phyloP scores from a whole-genome alignment of 164 flowering plant species.

The Liquidambar formosana region DNA sequence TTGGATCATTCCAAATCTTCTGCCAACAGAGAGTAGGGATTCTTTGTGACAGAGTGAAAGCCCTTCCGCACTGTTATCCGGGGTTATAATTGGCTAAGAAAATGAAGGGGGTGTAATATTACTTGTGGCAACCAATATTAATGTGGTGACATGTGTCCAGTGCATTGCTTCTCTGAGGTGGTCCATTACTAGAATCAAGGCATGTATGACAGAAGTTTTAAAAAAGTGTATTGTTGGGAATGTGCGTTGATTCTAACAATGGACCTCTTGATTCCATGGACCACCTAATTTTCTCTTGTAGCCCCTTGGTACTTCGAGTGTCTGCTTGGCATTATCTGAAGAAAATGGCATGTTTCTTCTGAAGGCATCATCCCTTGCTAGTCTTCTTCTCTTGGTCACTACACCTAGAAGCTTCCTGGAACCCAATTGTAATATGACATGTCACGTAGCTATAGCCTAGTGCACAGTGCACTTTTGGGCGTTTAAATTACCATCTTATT shows the following conservation, averaged over 20 bases:
- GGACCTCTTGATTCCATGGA: background rate
- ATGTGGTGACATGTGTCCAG: background rate
- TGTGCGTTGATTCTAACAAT: background rate
- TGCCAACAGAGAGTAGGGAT: too few relatives aligned
- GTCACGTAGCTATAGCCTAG: background rate
- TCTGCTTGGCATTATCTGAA: too few relatives aligned
- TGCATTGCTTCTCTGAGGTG: background rate
- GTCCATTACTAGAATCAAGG: background rate
- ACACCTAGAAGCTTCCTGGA: background rate
- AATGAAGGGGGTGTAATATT: too few relatives aligned
- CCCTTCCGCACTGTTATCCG: too few relatives aligned
- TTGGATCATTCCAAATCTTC: background rate
- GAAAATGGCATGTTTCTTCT: too few relatives aligned
- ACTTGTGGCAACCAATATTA: too few relatives aligned
- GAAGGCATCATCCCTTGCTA: too few relatives aligned
- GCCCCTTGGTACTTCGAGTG: background rate
- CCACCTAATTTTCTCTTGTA: background rate
- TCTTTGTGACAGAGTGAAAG: too few relatives aligned
- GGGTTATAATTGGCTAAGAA: too few relatives aligned
- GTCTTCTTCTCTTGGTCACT: too few relatives aligned
- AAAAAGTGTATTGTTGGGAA: background rate
- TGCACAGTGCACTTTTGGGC: background rate
- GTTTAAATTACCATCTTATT: background rate
- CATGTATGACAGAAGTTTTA: background rate
- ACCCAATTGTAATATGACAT: background rate